Conservation (phyloP, 2,329 filamentous ascomycete genomes). For the Eutypella sp. region DNA sequence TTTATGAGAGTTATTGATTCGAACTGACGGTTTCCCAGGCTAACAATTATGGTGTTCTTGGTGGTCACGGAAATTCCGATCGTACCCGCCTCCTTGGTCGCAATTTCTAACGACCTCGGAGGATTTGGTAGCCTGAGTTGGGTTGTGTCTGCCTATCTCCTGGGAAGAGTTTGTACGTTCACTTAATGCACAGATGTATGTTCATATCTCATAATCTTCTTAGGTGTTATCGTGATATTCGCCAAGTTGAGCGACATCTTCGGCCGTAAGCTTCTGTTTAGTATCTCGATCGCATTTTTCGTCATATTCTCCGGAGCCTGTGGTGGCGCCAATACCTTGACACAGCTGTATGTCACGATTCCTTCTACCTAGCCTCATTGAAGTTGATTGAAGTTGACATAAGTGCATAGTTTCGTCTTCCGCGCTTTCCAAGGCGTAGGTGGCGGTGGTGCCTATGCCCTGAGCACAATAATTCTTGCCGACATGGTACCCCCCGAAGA, state of each 20-base stretch:
- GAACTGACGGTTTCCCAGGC: neutral
- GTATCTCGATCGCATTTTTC: neutral
- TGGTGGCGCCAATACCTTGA: neutral
- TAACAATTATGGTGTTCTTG: neutral
- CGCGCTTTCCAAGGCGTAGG: neutral
- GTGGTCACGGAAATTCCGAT: neutral
- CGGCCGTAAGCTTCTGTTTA: conserved; percentile 51
- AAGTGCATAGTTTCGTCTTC: neutral
- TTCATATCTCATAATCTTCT: too few relatives aligned
- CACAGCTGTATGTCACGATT: neutral
- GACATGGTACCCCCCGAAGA: neutral
- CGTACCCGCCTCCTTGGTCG: neutral
- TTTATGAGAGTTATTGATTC: neutral
- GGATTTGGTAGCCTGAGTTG: neutral
- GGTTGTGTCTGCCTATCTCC: neutral
- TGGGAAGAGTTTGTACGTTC: neutral
- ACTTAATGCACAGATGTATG: too few relatives aligned
- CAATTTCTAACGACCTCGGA: neutral
- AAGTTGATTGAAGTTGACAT: too few relatives aligned
- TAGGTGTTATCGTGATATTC: conserved; percentile 44
- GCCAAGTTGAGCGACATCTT: conserved; percentile 69
- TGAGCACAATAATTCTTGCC: neutral
- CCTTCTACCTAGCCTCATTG: too few relatives aligned
- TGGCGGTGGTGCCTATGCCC: neutral
- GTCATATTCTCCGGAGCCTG: neutral